Percentiles rank a stretch among this genome's conserved stretches.
Conservation (phyloP, 1,284 basidiomycete species). For the Ustilago curta region DNA sequence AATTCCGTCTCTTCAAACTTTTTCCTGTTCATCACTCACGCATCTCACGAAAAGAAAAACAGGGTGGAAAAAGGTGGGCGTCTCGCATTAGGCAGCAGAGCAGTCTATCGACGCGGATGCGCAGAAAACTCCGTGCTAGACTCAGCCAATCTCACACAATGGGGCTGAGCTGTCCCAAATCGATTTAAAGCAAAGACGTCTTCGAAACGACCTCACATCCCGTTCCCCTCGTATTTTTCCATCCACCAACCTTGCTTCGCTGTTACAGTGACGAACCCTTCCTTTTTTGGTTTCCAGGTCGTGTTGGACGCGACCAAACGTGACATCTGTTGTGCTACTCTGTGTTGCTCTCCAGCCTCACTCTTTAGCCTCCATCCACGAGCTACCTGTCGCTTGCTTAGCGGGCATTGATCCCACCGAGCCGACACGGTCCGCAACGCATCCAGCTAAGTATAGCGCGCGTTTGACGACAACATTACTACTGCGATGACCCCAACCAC, state of each 20-base stretch:
- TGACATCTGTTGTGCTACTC: conserved; percentile 12
- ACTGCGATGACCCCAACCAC: conserved; percentile 20
- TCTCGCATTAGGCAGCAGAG: conserved; percentile 9
- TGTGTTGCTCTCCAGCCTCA: conserved; percentile 9
- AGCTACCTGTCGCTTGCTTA: conserved; percentile 9
- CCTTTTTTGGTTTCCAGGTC: neutral
- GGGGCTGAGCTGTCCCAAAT: neutral
- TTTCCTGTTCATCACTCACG: neutral
- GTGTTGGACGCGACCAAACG: conserved; percentile 19
- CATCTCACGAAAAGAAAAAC: neutral
- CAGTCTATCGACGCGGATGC: conserved; percentile 8
- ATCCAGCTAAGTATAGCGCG: conserved; percentile 2
- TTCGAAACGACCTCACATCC: conserved; percentile 27
- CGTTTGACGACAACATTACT: conserved; percentile 2
- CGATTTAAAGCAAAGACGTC: conserved; percentile 20
- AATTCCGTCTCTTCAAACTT: neutral
- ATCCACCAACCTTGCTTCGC: neutral
- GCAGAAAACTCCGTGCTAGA: conserved; percentile 42
- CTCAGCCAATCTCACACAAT: conserved; percentile 30
- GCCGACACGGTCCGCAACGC: neutral
- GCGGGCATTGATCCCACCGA: neutral
- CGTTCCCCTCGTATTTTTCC: conserved; percentile 5
- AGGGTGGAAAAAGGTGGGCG: neutral
- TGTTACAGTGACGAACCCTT: neutral
- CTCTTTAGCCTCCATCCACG: neutral